Conservation (phyloP, 805 yeast genomes). For the Kazachstania kunashirensis region DNA sequence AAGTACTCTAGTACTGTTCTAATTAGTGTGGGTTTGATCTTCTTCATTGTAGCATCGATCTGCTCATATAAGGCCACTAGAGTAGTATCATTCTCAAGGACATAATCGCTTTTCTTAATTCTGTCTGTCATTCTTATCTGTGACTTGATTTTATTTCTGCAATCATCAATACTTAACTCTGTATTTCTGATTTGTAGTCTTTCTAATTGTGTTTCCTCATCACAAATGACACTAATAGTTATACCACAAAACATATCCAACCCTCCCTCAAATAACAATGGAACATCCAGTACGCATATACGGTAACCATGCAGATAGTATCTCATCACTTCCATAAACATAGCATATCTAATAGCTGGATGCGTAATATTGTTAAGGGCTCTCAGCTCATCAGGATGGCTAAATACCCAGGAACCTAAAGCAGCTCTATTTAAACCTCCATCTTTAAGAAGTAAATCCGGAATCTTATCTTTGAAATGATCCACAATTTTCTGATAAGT, state of each 20-base stretch:
- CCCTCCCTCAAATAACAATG: conserved; percentile 74
- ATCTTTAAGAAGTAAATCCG: conserved; percentile 37
- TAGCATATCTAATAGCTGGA: conserved; percentile 66
- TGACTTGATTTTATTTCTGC: conserved; percentile 56
- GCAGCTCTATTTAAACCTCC: conserved; percentile 52
- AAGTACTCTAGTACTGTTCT: conserved; percentile 29
- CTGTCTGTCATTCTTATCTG: conserved; percentile 65
- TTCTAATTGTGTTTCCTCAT: conserved; percentile 44
- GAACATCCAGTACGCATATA: conserved; percentile 78
- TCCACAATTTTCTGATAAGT: conserved; percentile 60
- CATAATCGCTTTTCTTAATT: conserved; percentile 49
- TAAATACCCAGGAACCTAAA: conserved; percentile 72
- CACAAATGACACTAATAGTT: conserved; percentile 59
- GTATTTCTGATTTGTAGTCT: conserved; percentile 62
- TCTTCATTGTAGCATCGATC: conserved; percentile 33
- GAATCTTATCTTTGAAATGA: conserved; percentile 47
- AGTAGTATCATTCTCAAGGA: conserved; percentile 52
- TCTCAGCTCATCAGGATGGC: conserved; percentile 46
- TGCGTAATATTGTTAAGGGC: conserved; percentile 71
- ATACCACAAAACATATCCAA: conserved; percentile 63
- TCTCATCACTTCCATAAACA: conserved; percentile 43
- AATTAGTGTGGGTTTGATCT: conserved; percentile 32
- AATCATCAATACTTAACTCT: conserved; percentile 55
- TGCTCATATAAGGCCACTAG: conserved; percentile 35
- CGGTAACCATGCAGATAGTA: conserved; percentile 50